Evolutionary conservation across 176 grass and related monocot species (phyloP), one percentile per base, ranked within the genome.

Genomic region (Eragrostis nindensis): DNA sequence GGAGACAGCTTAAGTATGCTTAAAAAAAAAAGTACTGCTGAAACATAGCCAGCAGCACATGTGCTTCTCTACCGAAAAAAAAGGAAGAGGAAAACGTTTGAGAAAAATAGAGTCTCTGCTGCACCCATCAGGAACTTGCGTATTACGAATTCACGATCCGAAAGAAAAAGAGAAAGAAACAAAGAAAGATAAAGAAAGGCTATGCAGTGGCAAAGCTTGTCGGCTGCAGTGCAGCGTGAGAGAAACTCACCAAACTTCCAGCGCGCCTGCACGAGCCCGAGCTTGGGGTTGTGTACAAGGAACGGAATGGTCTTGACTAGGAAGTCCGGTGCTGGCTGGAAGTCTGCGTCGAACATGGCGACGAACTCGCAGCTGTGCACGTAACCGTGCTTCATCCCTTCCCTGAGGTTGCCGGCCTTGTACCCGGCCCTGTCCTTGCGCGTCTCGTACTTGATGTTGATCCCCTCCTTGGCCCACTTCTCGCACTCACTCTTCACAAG

Each of bases 271-370:
- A 97, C 94, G 48, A 97, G 94, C 77, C 80, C 94, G 21, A 97
- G 72, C 1, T 17, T 64, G 9, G 90, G 80, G 74, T 97, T 80
- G 82, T 87, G 86, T 42, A 91, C 48, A 65, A 97, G 89, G 72
- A 89, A 93, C 73, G 90, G 94, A 9, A 97, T 61, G 39, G 90
- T 91, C 67, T n/a, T 84, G 6, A 27, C 11, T 61, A 93, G 94
- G 75, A 97, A 97, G 62, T 89, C 90, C 10, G 94, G 80, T 75
- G 74, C 72, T 14, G 94, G 94, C 75, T 97, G 90, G 82, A 97
- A 97, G 75, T 97, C 94, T 12, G 90, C 94, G 61, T 97, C 94
- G 75, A 97, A 91, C 80, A 97, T 93, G 3, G 86, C 90, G 8
- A 97, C 76, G 79, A 87, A 93, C 68, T 97, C 94, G 75, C 91